Conservation (phyloP, 1,139 yeast species). For the Debaryomycetaceae sp. region DNA sequence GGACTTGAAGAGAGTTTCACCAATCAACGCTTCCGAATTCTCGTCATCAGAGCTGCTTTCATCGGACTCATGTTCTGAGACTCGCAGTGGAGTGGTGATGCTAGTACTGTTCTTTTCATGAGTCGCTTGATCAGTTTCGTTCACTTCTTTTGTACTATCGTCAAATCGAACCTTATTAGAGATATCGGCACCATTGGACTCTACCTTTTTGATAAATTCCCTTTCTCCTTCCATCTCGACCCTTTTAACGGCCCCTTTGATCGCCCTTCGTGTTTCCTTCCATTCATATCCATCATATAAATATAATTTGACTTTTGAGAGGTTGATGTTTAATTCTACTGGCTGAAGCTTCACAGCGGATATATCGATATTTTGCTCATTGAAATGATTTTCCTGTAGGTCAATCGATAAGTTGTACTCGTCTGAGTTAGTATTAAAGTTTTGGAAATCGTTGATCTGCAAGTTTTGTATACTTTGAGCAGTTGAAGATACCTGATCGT, state of each 20-base stretch:
- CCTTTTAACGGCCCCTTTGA: conserved; percentile 58
- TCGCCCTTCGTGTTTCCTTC: conserved; percentile 69
- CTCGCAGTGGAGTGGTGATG: neutral
- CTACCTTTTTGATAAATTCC: conserved; percentile 11
- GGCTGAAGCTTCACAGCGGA: conserved; percentile 19
- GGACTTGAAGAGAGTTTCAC: conserved; percentile 70
- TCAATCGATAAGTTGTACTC: conserved; percentile 5
- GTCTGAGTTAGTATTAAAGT: neutral
- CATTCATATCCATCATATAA: conserved; percentile 93
- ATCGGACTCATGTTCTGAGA: neutral
- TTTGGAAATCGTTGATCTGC: neutral
- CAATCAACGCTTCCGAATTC: conserved; percentile 27
- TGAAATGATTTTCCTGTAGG: conserved; percentile 49
- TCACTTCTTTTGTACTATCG: conserved; percentile 2
- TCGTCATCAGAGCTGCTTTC: conserved; percentile 17
- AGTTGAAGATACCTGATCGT: neutral
- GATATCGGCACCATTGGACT: conserved; percentile 4
- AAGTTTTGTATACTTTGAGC: neutral
- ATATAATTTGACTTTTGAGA: conserved; percentile 45
- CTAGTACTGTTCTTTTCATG: neutral
- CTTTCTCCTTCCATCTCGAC: conserved; percentile 48
- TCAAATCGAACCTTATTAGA: neutral
- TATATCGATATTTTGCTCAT: conserved; percentile 8
- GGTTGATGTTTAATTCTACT: conserved; percentile 27
- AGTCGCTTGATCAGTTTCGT: neutral